Conservation (phyloP, 2,329 filamentous ascomycete genomes). For the Anisogramma anomala region DNA sequence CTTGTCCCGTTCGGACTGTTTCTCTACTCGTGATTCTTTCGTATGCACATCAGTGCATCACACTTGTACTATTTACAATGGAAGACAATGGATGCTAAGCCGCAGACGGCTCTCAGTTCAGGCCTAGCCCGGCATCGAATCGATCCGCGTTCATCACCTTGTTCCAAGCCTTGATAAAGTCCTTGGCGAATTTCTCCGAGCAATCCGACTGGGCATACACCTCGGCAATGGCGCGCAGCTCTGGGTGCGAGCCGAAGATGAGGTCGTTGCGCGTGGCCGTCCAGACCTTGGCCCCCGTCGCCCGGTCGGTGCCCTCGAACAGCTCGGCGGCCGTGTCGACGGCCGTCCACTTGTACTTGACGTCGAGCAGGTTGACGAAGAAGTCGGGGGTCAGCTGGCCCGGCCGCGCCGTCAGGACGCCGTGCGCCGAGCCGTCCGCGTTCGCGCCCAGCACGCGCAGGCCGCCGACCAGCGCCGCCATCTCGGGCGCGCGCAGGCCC, state of each 20-base stretch:
- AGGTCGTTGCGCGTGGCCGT: conserved; percentile 57
- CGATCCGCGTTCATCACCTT: conserved; percentile 68
- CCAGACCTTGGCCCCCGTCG: conserved; percentile 54
- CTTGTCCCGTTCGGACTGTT: too few relatives aligned
- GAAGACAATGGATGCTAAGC: too few relatives aligned
- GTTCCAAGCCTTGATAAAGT: conserved; percentile 60
- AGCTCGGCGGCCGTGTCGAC: conserved; percentile 8
- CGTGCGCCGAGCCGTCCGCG: conserved; percentile 55
- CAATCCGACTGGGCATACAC: conserved; percentile 53
- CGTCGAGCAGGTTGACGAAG: conserved; percentile 68
- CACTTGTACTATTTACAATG: too few relatives aligned
- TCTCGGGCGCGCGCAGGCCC: conserved; percentile 57
- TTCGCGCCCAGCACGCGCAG: conserved; percentile 59
- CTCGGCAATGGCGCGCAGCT: conserved; percentile 60
- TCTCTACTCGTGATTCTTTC: too few relatives aligned
- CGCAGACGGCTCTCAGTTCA: too few relatives aligned
- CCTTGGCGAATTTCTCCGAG: conserved; percentile 53
- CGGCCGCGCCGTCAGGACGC: conserved; percentile 56
- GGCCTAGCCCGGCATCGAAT: conserved; percentile 36
- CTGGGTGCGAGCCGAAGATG: conserved; percentile 62
- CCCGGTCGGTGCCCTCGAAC: conserved; percentile 10
- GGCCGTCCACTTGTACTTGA: conserved; percentile 45
- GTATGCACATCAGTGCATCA: too few relatives aligned
- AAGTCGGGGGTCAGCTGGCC: conserved; percentile 68
- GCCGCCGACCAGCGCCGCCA: conserved; percentile 61